phyloP scores from a whole-genome alignment of 768 basidiomycete genomes.

The Calocybe gangraenosa region DNA sequence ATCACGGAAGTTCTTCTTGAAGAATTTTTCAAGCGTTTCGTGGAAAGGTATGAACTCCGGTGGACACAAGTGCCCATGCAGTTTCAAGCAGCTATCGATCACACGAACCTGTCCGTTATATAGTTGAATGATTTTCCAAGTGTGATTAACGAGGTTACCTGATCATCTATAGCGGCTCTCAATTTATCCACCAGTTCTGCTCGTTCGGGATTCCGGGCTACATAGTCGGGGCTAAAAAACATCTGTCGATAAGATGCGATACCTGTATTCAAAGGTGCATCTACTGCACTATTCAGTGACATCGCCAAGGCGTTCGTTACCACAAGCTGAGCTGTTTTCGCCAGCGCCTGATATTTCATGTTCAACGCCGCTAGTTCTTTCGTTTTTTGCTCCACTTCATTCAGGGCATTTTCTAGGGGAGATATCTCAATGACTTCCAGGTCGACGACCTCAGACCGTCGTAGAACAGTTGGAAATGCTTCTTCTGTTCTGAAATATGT shows the following conservation, averaged over 20 bases:
- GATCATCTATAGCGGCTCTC: constrained; percentile 72
- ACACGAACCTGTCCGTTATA: constrained; percentile 54
- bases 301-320: constrained; percentile 82
- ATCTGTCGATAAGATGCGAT: constrained; percentile 71
- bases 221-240: constrained; percentile 72
- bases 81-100: constrained; percentile 78
- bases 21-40: constrained; percentile 81
- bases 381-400: constrained; percentile 77
- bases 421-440: constrained; percentile 73
- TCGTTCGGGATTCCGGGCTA: constrained; percentile 64
- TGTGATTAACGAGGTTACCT: constrained; percentile 47
- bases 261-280: constrained; percentile 74
- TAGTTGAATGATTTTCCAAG: constrained; percentile 1
- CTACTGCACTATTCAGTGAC: constrained; percentile 83
- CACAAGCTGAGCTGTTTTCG: constrained; percentile 68
- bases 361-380: constrained; percentile 70
- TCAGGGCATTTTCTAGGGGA: constrained; percentile 78
- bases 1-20: constrained; percentile 79
- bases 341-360: constrained; percentile 69
- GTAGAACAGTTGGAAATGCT: constrained; percentile 86
- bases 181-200: constrained; percentile 70
- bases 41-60: constrained; percentile 93
- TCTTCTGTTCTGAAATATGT: constrained; percentile 84
- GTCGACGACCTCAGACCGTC: constrained; percentile 81
- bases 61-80: constrained; percentile 80